Evolutionary conservation across 2,329 filamentous ascomycete species (phyloP), one percentile per base, ranked within the genome.

Genomic region (Xylaria sp.): DNA sequence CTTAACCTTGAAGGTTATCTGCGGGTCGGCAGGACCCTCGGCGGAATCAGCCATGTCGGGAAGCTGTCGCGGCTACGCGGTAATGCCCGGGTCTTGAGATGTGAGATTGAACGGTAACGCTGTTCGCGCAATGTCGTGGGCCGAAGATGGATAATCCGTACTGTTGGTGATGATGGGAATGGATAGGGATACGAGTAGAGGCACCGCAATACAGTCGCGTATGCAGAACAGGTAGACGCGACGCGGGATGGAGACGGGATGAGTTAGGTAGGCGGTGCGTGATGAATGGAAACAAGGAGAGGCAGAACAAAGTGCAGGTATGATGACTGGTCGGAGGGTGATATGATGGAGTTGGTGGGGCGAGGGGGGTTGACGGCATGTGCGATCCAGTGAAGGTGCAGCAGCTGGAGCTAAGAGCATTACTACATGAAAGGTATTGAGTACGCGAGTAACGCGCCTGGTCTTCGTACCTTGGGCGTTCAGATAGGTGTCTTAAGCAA

Each of bases 1-100:
- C 80, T 97, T 99, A 76, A 99, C 88, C 78, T 92, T 94, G 84
- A 99, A 97, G 74, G 90, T 96, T 78, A 99, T 79, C 70, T 92
- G 87, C 70, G 87, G 78, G 71, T 92, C 90, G 69, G 85, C 82
- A 70, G 78, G 73, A 66, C 80, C 74, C 62, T 83, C 80, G 68
- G 78, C 74, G 71, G 83, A 83, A 74, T 90, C 88, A 72, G 88
- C 82, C 87, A 90, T 90, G 67, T 63, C 69, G 71, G 64, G 13
- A 39, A 59, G 54, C 30, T 42, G 44, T 30, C 50, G 58, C 35
- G 49, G 49, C 23, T 34, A n/a, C 34, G 34, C 13, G 9, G 51
- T 19, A n/a, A 5, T 30, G 23, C 23, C 23, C 23, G 23, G 23
- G 23, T 30, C 37, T 42, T 42, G 11, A 9, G 49, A 54, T 51